phyloP scores from a whole-genome alignment of 1,139 yeast genomes.

The Protomyces macrosporus region DNA sequence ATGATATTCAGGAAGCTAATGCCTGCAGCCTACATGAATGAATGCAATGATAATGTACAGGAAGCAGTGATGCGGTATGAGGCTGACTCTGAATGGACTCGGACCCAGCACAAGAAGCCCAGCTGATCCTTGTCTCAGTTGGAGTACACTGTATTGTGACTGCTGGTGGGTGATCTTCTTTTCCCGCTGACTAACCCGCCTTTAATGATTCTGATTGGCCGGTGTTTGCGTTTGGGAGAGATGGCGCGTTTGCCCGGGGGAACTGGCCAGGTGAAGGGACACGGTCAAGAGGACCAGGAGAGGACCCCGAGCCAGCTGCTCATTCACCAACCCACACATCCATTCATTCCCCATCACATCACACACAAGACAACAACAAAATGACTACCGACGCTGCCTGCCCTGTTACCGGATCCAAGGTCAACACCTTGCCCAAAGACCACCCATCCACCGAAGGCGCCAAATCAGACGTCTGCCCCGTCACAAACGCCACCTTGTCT shows the following conservation, averaged over 20 bases:
- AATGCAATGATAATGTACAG: conserved; percentile 3
- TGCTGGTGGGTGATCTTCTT: neutral
- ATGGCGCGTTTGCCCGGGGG: neutral
- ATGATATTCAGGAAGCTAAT: neutral
- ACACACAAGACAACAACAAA: neutral
- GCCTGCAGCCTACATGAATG: conserved; percentile 17
- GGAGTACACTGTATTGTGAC: neutral
- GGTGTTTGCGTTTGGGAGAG: neutral
- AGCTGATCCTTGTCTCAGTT: neutral
- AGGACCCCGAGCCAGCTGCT: neutral
- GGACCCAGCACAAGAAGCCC: conserved; percentile 1
- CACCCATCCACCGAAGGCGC: conserved; percentile 12
- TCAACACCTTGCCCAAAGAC: conserved; percentile 11
- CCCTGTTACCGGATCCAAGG: conserved; percentile 17
- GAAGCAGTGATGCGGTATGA: conserved; percentile 11
- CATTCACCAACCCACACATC: neutral
- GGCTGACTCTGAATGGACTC: conserved; percentile 19
- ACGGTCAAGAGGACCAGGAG: neutral
- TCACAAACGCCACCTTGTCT: conserved; percentile 14
- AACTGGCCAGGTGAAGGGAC: neutral
- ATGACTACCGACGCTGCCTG: conserved; percentile 1
- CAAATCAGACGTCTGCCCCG: conserved; percentile 13
- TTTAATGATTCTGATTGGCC: neutral
- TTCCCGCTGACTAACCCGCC: neutral
- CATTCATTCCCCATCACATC: neutral